Conservation (phyloP, 192 early-diverging fungal genomes). For the Umbelopsis isabellina region DNA sequence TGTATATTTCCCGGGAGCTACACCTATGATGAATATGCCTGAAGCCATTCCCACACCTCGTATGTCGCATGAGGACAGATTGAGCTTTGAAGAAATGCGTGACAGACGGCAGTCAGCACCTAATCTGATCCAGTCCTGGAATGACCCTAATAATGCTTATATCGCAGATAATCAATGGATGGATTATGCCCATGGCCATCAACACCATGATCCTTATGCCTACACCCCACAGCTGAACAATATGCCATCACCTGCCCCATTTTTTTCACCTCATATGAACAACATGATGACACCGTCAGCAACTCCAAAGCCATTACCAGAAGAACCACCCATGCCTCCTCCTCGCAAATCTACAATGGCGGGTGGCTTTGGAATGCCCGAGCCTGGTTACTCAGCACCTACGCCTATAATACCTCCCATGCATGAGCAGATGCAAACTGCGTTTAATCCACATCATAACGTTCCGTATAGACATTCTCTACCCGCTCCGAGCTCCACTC, state of each 20-base stretch:
- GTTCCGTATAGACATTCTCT: neutral
- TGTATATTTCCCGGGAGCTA: neutral
- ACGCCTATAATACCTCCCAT: neutral
- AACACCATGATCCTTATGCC: conserved; percentile 8
- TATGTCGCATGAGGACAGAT: neutral
- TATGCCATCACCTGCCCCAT: conserved; percentile 11
- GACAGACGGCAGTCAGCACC: conserved; percentile 5
- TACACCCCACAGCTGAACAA: conserved; percentile 9
- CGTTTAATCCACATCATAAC: neutral
- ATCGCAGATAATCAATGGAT: neutral
- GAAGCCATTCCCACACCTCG: conserved; percentile 16
- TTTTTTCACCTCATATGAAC: neutral
- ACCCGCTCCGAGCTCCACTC: neutral
- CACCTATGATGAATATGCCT: conserved; percentile 11
- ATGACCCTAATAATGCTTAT: conserved; percentile 9
- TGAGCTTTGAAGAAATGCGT: neutral
- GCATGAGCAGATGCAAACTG: neutral
- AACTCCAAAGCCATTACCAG: conserved; percentile 17
- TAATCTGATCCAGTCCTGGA: neutral
- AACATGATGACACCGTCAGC: conserved; percentile 16
- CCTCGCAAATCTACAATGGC: neutral
- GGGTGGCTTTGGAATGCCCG: neutral
- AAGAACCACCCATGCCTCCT: conserved; percentile 14
- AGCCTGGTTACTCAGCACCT: neutral
- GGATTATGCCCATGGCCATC: neutral